Percentiles rank a stretch among this genome's conserved stretches.
phyloP scores from a whole-genome alignment of 164 flowering plant genomes.

The Cinnamomum chago region DNA sequence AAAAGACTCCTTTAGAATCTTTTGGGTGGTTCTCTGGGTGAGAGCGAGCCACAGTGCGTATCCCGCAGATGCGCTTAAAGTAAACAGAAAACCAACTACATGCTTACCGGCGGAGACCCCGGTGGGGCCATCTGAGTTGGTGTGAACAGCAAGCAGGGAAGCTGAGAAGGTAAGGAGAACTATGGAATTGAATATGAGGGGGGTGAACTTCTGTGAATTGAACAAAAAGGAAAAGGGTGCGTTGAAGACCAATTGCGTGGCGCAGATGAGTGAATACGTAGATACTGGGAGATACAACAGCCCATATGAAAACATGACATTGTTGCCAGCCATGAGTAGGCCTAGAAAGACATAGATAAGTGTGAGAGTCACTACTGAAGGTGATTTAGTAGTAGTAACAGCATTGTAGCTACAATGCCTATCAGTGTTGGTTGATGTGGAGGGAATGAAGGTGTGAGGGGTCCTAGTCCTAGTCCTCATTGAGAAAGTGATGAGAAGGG shows the following conservation, averaged over 20 bases:
- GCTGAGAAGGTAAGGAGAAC: conserved; percentile 30
- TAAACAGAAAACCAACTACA: conserved; percentile 26
- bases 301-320: conserved; percentile 32
- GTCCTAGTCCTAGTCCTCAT: background rate
- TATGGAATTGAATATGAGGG: conserved; percentile 28
- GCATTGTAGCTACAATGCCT: background rate
- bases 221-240: conserved; percentile 30
- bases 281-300: conserved; percentile 34
- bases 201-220: conserved; percentile 34
- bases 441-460: too few relatives aligned
- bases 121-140: conserved; percentile 8
- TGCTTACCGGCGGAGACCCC: conserved; percentile 19
- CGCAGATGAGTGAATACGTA: conserved; percentile 34
- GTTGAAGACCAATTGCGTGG: conserved; percentile 32
- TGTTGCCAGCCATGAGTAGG: conserved; percentile 24
- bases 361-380: conserved; percentile 3
- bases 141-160: conserved; percentile 21
- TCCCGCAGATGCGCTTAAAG: conserved; percentile 31
- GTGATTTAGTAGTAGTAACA: background rate
- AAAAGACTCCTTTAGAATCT: conserved; percentile 22
- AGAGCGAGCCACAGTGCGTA: conserved; percentile 30
- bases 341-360: conserved; percentile 28
- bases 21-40: conserved; percentile 30
- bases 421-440: background rate
- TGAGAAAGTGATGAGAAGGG: conserved; percentile 9